These are phyloP conservation scores for Rhodomyrtus psidioides DNA, from an alignment of 441 rosid species.

Conservation along the genomic window DNA sequence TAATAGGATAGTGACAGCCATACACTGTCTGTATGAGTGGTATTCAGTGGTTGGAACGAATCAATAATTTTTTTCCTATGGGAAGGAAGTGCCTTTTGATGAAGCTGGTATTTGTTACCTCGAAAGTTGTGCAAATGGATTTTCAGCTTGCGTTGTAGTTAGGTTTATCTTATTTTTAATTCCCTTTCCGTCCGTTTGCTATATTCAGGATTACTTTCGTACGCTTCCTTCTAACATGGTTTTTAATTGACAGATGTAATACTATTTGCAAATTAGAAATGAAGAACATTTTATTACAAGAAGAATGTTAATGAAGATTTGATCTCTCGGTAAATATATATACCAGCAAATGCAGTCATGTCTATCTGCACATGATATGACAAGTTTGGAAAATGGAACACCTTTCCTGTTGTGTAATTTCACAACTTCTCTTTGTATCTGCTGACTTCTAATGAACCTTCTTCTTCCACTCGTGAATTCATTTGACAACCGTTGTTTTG, in stretches of 20 bases:
- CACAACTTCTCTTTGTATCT: not conserved
- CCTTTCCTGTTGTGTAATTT: not conserved
- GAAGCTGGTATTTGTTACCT: not conserved
- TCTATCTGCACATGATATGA: not conserved
- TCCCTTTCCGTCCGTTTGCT: not conserved
- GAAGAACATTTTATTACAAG: not conserved
- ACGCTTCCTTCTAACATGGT: not conserved
- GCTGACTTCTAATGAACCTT: not conserved
- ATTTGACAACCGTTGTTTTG: not conserved
- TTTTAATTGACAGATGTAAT: not conserved
- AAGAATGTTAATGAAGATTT: not conserved
- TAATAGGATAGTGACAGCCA: not conserved
- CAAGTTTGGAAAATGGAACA: not conserved
- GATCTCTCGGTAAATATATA: not conserved
- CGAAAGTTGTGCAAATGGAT: not conserved
- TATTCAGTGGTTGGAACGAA: not conserved
- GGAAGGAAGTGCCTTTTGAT: not conserved
- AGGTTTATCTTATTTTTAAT: not conserved
- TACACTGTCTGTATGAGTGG: not conserved
- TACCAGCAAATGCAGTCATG: not conserved
- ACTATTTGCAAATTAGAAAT: not conserved
- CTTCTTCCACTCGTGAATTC: not conserved
- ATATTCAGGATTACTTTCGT: not conserved
- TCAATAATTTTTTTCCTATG: not conserved
- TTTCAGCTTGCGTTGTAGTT: not conserved